Base-by-base conservation (phyloP, 1,284 basidiomycete genomes). In the Jaminaea rosea region DNA sequence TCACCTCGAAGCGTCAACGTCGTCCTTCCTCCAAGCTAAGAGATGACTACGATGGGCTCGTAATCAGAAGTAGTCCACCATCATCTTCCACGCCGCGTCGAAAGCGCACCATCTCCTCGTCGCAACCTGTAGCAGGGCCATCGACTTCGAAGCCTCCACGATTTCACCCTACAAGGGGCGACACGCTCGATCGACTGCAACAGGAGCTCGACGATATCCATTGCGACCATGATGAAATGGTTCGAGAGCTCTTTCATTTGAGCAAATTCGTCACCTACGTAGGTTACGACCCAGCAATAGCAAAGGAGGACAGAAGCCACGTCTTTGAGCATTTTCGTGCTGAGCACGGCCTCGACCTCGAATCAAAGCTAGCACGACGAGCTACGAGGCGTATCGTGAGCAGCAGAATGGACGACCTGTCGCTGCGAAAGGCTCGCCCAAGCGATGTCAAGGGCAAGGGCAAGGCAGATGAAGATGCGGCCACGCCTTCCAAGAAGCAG, bases 221-320 rank as follows among this genome's bases (percentile, higher is more conserved):
- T 29, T 52, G 59, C 9, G 49, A 56, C 29, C 68, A 71, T 39
- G 68, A 67, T 29, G 58, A 56, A 50, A 56, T 69, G 15, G 62
- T 71, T 9, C 54, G 65, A 21, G 68, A 67, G 56, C 56, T 67
- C 4, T 67, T 62, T 27, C 68, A 69, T 44, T 53, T 71, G 26
- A 52, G 59, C 55, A 65, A 67, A 28, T 67, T 67, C 23, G 62
- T 71, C 34, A 69, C 66, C 17, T 55, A 56, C 49, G 52, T 67
- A 24, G 60, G 59, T n/a, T 67, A 63, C 50, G 66, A 71, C 36
- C 63, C 63, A 2, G 52, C 55, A n/a, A 44, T 58, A 10, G 47
- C 34, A 9, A 24, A 23, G 10, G 24, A 50, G 29, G 51, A 53
- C 41, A 21, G 23, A n/a, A 42, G 23, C 21, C 31, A 50, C 17